Percentiles rank a stretch among this genome's conserved stretches.
Evolutionary conservation across 495 filamentous ascomycete species (phyloP).

Genomic region (Echria macrotheca): DNA sequence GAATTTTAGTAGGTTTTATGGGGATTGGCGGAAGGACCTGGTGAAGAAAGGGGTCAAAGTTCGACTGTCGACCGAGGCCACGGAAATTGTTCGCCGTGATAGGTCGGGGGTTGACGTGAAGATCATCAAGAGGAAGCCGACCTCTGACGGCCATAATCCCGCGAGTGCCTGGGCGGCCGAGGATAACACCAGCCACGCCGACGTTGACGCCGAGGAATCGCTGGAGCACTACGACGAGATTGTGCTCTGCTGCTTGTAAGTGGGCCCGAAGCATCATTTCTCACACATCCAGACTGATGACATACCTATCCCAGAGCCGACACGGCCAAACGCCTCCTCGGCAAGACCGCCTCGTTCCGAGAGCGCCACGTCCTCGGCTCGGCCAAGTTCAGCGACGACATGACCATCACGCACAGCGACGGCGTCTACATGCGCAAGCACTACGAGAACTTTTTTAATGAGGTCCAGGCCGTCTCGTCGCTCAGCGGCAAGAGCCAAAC

Average conservation of each 20-base stretch:
- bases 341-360: constrained; percentile 53
- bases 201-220: constrained; percentile 21
- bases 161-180: constrained; percentile 27
- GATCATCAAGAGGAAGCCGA: constrained; percentile 26
- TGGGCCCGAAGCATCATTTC: background rate
- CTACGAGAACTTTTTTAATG: constrained; percentile 65
- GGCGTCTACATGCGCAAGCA: constrained; percentile 66
- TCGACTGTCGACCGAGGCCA: constrained; percentile 58
- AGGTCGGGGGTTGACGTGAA: constrained; percentile 53
- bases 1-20: constrained; percentile 66
- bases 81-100: constrained; percentile 49
- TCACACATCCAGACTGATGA: too few species aligned
- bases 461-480: constrained; percentile 24
- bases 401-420: constrained; percentile 79
- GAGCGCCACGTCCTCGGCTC: constrained; percentile 66
- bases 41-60: constrained; percentile 57
- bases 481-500: constrained; percentile 28
- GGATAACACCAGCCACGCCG: constrained; percentile 13
- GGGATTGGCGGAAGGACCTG: constrained; percentile 60
- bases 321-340: constrained; percentile 62
- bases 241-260: constrained; percentile 59
- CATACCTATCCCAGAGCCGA: constrained; percentile 45
- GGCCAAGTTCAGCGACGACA: constrained; percentile 75
- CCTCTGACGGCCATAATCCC: constrained; percentile 29
- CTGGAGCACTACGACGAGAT: constrained; percentile 61